Evolutionary conservation across 2,329 filamentous ascomycete species (phyloP), one percentile per base, ranked within the genome.

Genomic region (Botrytis squamosa): DNA sequence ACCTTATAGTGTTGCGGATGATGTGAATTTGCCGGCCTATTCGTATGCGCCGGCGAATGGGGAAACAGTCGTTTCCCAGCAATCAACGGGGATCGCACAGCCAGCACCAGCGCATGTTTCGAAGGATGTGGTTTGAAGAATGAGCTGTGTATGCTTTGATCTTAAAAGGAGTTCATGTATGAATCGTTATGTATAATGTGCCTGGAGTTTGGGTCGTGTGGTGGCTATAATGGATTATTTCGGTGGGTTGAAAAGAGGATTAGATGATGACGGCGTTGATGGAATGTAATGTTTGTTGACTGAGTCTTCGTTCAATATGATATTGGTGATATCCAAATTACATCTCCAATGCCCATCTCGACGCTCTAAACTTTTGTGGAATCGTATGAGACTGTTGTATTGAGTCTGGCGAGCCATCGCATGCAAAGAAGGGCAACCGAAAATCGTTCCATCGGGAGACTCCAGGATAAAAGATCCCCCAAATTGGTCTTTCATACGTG

Each of bases 401-500:
- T 22, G 22, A 40, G 33, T 6, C 6, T 25, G 18, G 44, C 33
- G 25, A 25, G 22, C 16, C n/a, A 46, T 36, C 25, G 38, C n/a
- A 29, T 70, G 29, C 40, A 12, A 36, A 33, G 22, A 62, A 10
- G 18, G 12, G n/a, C 9, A n/a, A 20, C 40, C 4, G 25, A 18
- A 42, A 42, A 42, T n/a, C 33, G 5, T n/a, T 33, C 29, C 67
- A 70, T 59, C 55, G 12, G 33, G n/a, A 42, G 42, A 16, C 3
- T 3, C 2, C 3, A 14, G 14, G 10, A 12, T 20, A 20, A 38
- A 46, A 18, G 16, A n/a, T n/a, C 9, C 14, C 22, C 33, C 18
- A n/a, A 69, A 20, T 25, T 52, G 22, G 25, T 9, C 22, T 46
- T 71, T 92, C 85, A 97, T 22, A 97, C 82, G 76, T 93, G 90